Conservation (phyloP, 179 eudicot species). For the Spergularia azorica region DNA sequence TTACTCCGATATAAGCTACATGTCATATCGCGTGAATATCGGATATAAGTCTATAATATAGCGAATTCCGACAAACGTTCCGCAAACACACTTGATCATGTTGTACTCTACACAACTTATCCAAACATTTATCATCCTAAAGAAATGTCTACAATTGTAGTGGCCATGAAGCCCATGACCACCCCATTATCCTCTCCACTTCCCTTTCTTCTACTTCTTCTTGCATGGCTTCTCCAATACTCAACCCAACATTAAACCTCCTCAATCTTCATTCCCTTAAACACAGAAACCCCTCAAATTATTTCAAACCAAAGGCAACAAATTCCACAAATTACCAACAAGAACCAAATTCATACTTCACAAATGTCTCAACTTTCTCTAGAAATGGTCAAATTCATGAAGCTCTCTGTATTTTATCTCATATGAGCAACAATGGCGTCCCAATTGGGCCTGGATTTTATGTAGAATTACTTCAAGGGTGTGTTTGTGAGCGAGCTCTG, state of each 20-base stretch:
- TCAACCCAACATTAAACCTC: conserved; percentile 28
- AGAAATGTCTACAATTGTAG: neutral
- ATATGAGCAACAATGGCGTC: conserved; percentile 32
- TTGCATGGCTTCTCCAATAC: conserved; percentile 50
- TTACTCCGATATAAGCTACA: too few species aligned
- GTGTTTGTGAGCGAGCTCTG: conserved; percentile 39
- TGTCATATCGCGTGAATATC: too few species aligned
- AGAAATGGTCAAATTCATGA: conserved; percentile 40
- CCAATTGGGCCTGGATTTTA: conserved; percentile 42
- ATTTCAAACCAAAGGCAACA: conserved; percentile 17
- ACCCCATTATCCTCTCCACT: neutral
- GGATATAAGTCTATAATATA: too few species aligned
- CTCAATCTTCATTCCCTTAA: conserved; percentile 21
- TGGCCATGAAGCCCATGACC: neutral
- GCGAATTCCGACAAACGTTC: too few species aligned
- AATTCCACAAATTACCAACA: conserved; percentile 28
- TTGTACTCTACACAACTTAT: conserved; percentile 13
- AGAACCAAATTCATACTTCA: conserved; percentile 28
- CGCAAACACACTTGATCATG: neutral
- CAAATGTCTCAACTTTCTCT: conserved; percentile 31
- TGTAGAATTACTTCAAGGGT: conserved; percentile 52
- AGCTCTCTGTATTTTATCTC: conserved; percentile 36
- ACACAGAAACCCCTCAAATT: conserved; percentile 18
- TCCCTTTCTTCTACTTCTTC: conserved; percentile 10
- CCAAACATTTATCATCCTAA: neutral